Percentiles rank a stretch among this genome's conserved stretches.
phyloP scores from a whole-genome alignment of 1,139 yeast species.

The Neolecta irregularis region DNA sequence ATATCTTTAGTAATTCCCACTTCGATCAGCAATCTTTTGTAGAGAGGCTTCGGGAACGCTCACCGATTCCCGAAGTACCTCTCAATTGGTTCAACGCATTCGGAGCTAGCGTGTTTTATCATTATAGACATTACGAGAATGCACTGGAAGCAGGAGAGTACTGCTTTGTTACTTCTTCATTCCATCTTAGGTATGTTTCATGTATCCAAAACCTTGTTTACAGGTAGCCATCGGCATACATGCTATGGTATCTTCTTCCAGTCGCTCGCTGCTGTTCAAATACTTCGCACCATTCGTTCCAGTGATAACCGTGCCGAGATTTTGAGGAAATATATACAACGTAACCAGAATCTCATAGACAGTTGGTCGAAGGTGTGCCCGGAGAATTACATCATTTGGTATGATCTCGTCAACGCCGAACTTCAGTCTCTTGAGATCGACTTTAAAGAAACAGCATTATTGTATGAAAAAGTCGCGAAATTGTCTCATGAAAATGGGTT shows the following conservation, averaged over 20 bases:
- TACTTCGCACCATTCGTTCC: conserved; percentile 1
- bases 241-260: conserved; percentile 7
- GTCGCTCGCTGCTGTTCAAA: conserved; percentile 7
- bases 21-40: neutral
- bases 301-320: conserved; percentile 7
- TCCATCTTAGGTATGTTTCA: too few species aligned
- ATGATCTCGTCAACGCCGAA: conserved; percentile 12
- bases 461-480: conserved; percentile 8
- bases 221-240: conserved; percentile 4
- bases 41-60: neutral
- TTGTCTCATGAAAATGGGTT: conserved; percentile 4
- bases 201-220: too few species aligned
- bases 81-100: neutral
- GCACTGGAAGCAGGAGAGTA: conserved; percentile 6
- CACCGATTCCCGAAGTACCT: neutral
- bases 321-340: conserved; percentile 10
- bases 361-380: conserved; percentile 1
- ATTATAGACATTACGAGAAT: conserved; percentile 11
- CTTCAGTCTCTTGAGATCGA: conserved; percentile 10
- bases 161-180: conserved; percentile 1
- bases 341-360: conserved; percentile 1
- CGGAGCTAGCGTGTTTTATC: neutral
- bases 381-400: conserved; percentile 6
- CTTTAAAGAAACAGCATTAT: conserved; percentile 9
- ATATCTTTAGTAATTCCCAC: conserved; percentile 7